Base-by-base conservation (phyloP, 176 grass and related monocot species). In the Cenchrus purpureus region DNA sequence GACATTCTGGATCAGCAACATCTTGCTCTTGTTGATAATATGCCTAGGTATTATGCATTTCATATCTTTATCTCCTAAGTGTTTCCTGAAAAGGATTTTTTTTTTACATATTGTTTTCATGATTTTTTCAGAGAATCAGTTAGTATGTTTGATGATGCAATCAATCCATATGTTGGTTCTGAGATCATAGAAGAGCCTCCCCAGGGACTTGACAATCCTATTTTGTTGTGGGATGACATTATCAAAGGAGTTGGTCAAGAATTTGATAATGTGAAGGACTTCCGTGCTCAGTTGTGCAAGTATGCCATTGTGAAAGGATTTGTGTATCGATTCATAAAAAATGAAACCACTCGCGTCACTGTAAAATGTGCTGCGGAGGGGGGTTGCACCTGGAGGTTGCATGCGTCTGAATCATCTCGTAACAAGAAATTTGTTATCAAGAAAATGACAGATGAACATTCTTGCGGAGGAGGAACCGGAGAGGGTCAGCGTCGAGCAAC, bases 221-320 rank as follows among this genome's bases (percentile, higher is more conserved):
- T 72, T 66, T 15, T 87, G 73, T 15, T 82, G 45, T 95, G 93
- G 93, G 93, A 88, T 87, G 80, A 76, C 48, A 90, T 92, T 72
- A 95, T 95, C 55, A 88, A 84, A 73, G 96, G 96, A 77, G 93
- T 98, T 48, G 96, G 96, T 63, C 96, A 98, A 87, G 93, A 95
- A 90, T 98, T 98, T 88, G 93, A 95, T 86, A 98, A 95, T 59
- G 93, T 95, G 56, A 98, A 95, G 81, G 96, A 95, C 64, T 98
- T 98, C 60, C 96, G 93, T 84, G 85, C 91, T 84, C 93, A 95
- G 79, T 77, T 98, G 73, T 95, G 93, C 88, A 98, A 98, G 70
- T 98, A 98, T 74, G 89, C 93, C 43, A 98, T 98, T 1, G 83
- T 87, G 68, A 93, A 94, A 89, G 91, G 96, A 59, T 98, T 98